Conservation (phyloP, 2,329 filamentous ascomycete species). For the Dothidotthia symphoricarpi region DNA sequence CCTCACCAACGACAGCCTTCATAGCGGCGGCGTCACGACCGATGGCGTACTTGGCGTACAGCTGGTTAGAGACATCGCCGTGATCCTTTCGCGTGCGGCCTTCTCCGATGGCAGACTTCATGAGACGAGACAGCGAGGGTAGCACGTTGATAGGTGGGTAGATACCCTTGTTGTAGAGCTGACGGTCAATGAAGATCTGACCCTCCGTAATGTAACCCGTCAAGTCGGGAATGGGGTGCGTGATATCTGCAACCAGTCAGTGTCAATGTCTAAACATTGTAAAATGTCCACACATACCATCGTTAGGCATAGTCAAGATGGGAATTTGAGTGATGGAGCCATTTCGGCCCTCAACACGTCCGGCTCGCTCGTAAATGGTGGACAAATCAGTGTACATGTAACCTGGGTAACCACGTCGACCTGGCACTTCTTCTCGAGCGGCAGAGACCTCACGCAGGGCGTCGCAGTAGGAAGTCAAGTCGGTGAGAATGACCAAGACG, state of each 20-base stretch:
- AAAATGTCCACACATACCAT: slow-evolving; percentile 55
- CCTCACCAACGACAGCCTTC: slow-evolving; percentile 99
- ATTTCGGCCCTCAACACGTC: slow-evolving; percentile 93
- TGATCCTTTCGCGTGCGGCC: slow-evolving; percentile 96
- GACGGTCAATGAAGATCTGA: slow-evolving; percentile 95
- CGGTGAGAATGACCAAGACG: slow-evolving; percentile 96
- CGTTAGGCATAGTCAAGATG: slow-evolving; percentile 99
- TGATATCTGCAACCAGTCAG: slow-evolving; percentile 67
- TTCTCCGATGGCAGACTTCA: slow-evolving; percentile 99
- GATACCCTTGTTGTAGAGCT: slow-evolving; percentile 92
- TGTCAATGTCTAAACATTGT: background rate
- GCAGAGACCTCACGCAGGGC: slow-evolving; percentile 98
- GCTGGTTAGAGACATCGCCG: slow-evolving; percentile 97
- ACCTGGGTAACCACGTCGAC: slow-evolving; percentile 98
- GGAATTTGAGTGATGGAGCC: slow-evolving; percentile 99
- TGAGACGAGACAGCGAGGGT: slow-evolving; percentile 95
- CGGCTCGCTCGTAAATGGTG: slow-evolving; percentile 98
- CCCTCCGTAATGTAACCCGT: slow-evolving; percentile 99
- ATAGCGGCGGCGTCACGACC: slow-evolving; percentile 97
- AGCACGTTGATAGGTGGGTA: slow-evolving; percentile 99
- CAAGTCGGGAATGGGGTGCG: slow-evolving; percentile 96
- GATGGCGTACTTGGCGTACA: slow-evolving; percentile 99
- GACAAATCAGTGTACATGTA: slow-evolving; percentile 99
- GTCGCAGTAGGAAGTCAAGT: slow-evolving; percentile 97
- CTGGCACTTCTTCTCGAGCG: slow-evolving; percentile 96